Evolutionary conservation across 805 yeast genomes (phyloP).

Genomic region (Yamadazyma laniorum): DNA sequence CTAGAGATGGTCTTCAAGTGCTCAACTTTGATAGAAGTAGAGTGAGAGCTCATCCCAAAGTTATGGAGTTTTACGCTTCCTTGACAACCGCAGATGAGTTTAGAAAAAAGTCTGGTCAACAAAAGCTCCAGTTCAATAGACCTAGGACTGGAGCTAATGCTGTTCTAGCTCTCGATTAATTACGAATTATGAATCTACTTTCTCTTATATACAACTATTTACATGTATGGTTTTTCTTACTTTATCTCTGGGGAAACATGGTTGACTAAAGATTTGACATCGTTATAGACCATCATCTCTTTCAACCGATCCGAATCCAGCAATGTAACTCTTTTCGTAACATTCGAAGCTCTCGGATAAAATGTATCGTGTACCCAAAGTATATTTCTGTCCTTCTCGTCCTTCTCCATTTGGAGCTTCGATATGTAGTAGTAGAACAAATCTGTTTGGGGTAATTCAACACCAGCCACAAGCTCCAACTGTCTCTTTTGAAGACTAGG

Average conservation of each 20-base stretch:
- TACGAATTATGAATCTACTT: too few relatives aligned
- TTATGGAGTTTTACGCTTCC: constrained; percentile 62
- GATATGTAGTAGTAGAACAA: constrained; percentile 4
- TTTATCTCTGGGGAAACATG: background rate
- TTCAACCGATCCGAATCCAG: background rate
- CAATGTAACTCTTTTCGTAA: background rate
- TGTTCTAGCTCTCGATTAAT: too few relatives aligned
- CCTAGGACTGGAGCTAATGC: too few relatives aligned
- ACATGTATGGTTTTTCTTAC: background rate
- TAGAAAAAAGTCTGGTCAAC: constrained; percentile 16
- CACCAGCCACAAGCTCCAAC: constrained; percentile 1
- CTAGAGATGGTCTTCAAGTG: constrained; percentile 80
- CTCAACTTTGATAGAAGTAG: constrained; percentile 62
- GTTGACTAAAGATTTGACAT: background rate
- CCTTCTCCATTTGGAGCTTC: constrained; percentile 5
- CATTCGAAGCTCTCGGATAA: background rate
- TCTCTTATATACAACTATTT: too few relatives aligned
- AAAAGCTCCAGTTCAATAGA: constrained; percentile 6
- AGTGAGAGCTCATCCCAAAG: constrained; percentile 70
- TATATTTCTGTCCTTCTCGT: background rate
- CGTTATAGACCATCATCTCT: constrained; percentile 1
- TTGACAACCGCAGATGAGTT: constrained; percentile 36
- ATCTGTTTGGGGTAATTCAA: constrained; percentile 3
- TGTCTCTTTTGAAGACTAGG: background rate
- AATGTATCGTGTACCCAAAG: background rate